Percentiles rank a stretch among this genome's conserved stretches.
Conservation (phyloP, 2,329 filamentous ascomycete species). For the Fusarium multiceps region DNA sequence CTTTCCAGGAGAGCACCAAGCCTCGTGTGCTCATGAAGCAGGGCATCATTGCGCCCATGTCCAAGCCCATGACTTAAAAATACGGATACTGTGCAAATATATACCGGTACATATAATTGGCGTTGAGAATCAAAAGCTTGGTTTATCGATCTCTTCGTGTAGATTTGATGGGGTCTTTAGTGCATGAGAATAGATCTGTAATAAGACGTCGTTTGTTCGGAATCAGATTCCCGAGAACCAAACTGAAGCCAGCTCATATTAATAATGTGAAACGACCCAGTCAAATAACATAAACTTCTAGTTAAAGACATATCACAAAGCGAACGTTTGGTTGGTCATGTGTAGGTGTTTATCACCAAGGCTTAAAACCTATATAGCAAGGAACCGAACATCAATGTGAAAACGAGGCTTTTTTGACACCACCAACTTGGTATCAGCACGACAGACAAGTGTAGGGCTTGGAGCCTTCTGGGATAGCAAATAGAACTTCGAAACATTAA, state of each 20-base stretch:
- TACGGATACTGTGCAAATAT: neutral
- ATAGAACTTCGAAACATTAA: neutral
- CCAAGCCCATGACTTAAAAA: conserved; percentile 70
- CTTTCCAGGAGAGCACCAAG: conserved; percentile 89
- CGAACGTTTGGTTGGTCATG: neutral
- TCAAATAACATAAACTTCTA: neutral
- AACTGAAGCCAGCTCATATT: neutral
- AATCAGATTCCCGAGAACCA: neutral
- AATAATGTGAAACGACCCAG: neutral
- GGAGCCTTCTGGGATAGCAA: neutral
- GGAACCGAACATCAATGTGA: neutral
- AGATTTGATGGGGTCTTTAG: neutral
- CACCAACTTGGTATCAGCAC: neutral
- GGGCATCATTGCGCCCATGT: conserved; percentile 88
- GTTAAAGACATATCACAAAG: neutral
- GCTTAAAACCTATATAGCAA: neutral
- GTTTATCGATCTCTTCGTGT: neutral
- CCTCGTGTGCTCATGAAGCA: conserved; percentile 91
- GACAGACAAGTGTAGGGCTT: neutral
- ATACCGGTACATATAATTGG: conserved; percentile 17
- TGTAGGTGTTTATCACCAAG: neutral
- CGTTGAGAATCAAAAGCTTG: conserved; percentile 33
- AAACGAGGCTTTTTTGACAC: neutral
- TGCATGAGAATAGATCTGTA: neutral
- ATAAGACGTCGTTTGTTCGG: neutral